Evolutionary conservation across 768 basidiomycete genomes (phyloP), one percentile per base, ranked within the genome.

Genomic region (Boletus edulis): DNA sequence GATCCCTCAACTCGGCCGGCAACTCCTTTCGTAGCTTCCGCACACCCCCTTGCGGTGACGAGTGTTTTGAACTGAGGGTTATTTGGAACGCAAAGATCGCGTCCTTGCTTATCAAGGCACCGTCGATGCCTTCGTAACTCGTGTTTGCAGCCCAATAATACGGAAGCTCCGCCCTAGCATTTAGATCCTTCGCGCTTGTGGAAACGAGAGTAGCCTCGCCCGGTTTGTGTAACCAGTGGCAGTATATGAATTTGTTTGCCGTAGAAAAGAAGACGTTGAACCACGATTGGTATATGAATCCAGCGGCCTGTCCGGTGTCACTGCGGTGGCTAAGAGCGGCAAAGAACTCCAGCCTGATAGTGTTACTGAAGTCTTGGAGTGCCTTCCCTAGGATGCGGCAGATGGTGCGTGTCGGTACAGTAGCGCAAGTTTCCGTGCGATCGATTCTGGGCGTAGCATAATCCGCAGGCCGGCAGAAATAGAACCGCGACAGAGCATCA

Each of bases 371-470:
- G 3, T 3, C 15, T n/a, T 18, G 22, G 35, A 49, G 47, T 3
- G 47, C 37, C 37, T 27, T 9, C 2, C 15, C 37, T 27, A 38
- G 34, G 17, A 38, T 7, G 10, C 5, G 2, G 11, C 47, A 24
- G 2, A 49, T 3, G 3, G 15, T 24, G 27, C 2, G 29, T 5
- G 49, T 50, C 5, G 49, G 39, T 5, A 42, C 20, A 1, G 4
- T 11, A 17, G 38, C 2, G 20, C 5, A 7, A 17, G 14, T 2
- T 8, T 2, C 7, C 2, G 2, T 1, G 14, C 14, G 20, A 13
- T 1, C 3, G 1, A 14, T 29, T 5, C 4, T 5, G 1, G 13
- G 7, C 1, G 6, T 35, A 11, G 34, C 13, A 1, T 5, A 5
- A 4, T 10, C 5, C n/a, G 3, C 1, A 13, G 50, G 50, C 4